phyloP scores from a whole-genome alignment of 495 filamentous ascomycete species.

The Neurospora sp. region DNA sequence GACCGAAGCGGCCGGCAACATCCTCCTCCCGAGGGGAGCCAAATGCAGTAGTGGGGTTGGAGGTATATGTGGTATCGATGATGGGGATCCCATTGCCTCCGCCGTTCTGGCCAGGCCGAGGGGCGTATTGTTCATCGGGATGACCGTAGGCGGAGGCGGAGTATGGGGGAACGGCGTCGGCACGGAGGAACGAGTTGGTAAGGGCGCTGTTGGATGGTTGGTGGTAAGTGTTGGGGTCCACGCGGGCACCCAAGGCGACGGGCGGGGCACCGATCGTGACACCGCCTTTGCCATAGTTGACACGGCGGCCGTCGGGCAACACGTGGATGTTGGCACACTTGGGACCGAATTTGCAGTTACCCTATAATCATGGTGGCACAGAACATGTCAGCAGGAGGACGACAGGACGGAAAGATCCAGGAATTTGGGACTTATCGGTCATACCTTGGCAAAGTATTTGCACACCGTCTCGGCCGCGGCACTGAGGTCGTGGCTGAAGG shows the following conservation, averaged over 20 bases:
- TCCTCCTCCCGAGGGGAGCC: constrained; percentile 81
- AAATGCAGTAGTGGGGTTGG: constrained; percentile 68
- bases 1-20: constrained; percentile 37
- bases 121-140: constrained; percentile 34
- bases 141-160: constrained; percentile 26
- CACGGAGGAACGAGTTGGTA: constrained; percentile 73
- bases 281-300: constrained; percentile 59
- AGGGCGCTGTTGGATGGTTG: constrained; percentile 59
- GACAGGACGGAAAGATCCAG: constrained; percentile 1
- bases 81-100: constrained; percentile 52
- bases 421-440: neutral
- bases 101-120: constrained; percentile 34
- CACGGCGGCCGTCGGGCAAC: constrained; percentile 81
- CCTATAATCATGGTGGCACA: constrained; percentile 42
- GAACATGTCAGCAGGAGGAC: constrained; percentile 21
- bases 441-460: constrained; percentile 97
- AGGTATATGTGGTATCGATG: constrained; percentile 71
- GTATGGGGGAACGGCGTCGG: constrained; percentile 43
- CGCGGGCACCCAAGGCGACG: constrained; percentile 58
- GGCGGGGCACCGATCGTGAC: constrained; percentile 38
- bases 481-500: constrained; percentile 87
- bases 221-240: constrained; percentile 49
- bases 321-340: constrained; percentile 97
- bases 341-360: constrained; percentile 96
- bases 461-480: constrained; percentile 72